Conservation (phyloP, 441 rosid species). For the Populus trichocarpa region DNA sequence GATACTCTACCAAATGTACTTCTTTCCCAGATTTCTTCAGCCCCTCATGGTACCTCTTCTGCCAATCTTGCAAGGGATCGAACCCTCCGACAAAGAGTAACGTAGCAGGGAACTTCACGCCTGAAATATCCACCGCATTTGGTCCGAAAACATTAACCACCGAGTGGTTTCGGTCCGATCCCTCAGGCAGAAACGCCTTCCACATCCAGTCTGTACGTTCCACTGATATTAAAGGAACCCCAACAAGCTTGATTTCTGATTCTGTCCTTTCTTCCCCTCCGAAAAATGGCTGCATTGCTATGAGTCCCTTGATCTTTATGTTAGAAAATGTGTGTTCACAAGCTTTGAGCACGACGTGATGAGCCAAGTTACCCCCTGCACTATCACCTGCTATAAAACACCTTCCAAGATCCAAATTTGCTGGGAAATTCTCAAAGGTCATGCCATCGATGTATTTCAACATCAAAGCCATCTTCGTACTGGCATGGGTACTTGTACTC, state of each 20-base stretch:
- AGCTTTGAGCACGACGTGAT: conserved; percentile 43
- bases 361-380: conserved; percentile 63
- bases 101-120: conserved; percentile 47
- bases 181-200: conserved; percentile 52
- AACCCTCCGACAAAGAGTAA: conserved; percentile 47
- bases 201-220: conserved; percentile 49
- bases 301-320: conserved; percentile 35
- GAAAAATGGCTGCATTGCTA: conserved; percentile 62
- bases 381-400: conserved; percentile 70
- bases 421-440: conserved; percentile 21
- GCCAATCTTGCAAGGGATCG: conserved; percentile 71
- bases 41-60: conserved; percentile 53
- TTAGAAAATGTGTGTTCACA: conserved; percentile 18
- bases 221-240: conserved; percentile 30
- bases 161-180: conserved; percentile 49
- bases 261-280: conserved; percentile 67
- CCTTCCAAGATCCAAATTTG: conserved; percentile 42
- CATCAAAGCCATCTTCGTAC: conserved; percentile 64
- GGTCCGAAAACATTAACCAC: conserved; percentile 54
- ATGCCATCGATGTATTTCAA: conserved; percentile 41
- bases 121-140: conserved; percentile 34
- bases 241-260: conserved; percentile 35
- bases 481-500: conserved; percentile 60
- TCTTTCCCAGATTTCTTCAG: conserved; percentile 51
- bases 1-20: conserved; percentile 47